Evolutionary conservation across 345 rosid genomes (phyloP).

Genomic region (Melaleuca alternifolia): DNA sequence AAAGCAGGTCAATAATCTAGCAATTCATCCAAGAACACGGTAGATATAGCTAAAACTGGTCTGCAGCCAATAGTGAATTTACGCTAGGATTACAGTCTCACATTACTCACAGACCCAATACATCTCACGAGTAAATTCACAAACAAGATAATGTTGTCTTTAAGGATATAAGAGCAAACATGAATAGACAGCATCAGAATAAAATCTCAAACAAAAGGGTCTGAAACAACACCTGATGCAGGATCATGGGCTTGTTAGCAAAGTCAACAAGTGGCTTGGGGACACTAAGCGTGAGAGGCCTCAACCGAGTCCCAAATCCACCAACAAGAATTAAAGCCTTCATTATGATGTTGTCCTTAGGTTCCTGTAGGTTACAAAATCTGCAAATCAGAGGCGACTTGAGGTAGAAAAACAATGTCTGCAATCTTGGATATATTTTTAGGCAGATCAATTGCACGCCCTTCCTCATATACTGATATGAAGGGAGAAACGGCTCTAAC

Average conservation of each 20-base stretch:
- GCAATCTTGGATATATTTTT: background rate
- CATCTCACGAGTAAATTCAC: background rate
- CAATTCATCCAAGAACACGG: background rate
- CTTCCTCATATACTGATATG: background rate
- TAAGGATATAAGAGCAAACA: background rate
- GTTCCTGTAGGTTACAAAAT: slow-evolving; percentile 21
- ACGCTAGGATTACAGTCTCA: background rate
- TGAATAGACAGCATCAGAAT: background rate
- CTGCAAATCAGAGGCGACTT: background rate
- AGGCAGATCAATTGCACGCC: background rate
- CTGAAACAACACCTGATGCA: slow-evolving; percentile 72
- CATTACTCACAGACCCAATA: background rate
- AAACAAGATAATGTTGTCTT: background rate
- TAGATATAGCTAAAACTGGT: background rate
- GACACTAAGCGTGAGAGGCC: slow-evolving; percentile 95
- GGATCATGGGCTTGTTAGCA: slow-evolving; percentile 98
- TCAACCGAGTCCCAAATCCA: slow-evolving; percentile 94
- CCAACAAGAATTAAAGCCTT: slow-evolving; percentile 99
- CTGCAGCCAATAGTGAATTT: background rate
- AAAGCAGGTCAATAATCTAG: background rate
- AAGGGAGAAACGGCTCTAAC: background rate
- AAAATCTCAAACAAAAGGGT: background rate
- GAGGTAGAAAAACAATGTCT: background rate
- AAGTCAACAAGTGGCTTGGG: slow-evolving; percentile 98
- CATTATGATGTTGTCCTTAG: slow-evolving; percentile 34